These are phyloP conservation scores for Tolypocladium guangdongense DNA, from an alignment of 2,329 filamentous ascomycete genomes.

Conservation along the genomic window DNA sequence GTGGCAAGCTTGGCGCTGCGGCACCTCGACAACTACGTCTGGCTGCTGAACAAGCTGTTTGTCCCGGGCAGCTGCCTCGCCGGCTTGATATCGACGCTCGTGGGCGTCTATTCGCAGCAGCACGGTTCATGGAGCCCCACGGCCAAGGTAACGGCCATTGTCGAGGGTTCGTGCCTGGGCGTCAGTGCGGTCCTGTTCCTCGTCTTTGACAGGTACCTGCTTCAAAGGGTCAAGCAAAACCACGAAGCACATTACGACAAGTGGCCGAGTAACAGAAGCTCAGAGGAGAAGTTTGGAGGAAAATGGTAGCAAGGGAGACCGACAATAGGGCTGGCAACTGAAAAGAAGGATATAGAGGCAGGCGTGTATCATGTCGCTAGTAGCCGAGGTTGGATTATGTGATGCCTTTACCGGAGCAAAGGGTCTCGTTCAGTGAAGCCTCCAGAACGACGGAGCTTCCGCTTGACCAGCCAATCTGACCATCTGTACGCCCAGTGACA, in stretches of 20 bases:
- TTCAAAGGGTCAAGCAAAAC: constrained; percentile 18
- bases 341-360: background rate
- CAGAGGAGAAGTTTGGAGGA: background rate
- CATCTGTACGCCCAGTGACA: constrained; percentile 61
- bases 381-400: background rate
- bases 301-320: background rate
- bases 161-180: constrained; percentile 20
- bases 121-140: constrained; percentile 32
- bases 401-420: constrained; percentile 13
- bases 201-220: constrained; percentile 18
- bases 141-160: constrained; percentile 22
- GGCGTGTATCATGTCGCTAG: background rate
- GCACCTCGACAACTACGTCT: constrained; percentile 39
- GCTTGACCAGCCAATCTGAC: constrained; percentile 30
- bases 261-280: constrained; percentile 3
- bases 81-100: constrained; percentile 36
- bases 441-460: constrained; percentile 15
- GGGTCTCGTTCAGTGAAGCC: constrained; percentile 17
- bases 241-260: constrained; percentile 14
- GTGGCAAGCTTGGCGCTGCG: constrained; percentile 31
- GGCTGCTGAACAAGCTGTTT: constrained; percentile 41
- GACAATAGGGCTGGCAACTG: background rate
- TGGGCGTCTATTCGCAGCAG: constrained; percentile 38
- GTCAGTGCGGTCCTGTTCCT: constrained; percentile 17
- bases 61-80: constrained; percentile 35